Evolutionary conservation across 345 rosid species (phyloP).

Genomic region (Citrus mangshanensis): DNA sequence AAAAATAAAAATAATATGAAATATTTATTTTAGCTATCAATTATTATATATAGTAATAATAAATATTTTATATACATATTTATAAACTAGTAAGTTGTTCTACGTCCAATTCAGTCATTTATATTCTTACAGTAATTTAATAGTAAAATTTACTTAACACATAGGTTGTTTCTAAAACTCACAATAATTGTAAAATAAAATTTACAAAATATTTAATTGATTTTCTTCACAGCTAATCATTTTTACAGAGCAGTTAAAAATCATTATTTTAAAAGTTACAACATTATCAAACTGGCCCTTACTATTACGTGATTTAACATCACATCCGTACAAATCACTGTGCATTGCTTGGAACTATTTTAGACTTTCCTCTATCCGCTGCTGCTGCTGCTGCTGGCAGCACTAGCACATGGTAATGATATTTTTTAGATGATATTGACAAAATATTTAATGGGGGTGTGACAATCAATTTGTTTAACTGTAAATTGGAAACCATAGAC

Average conservation of each 20-base stretch:
- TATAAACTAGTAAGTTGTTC: no score
- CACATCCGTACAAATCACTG: no score
- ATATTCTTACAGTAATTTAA: no score
- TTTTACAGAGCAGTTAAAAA: fast-evolving
- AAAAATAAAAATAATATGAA: no score
- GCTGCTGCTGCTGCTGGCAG: not conserved
- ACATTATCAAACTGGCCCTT: not conserved
- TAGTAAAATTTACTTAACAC: no score
- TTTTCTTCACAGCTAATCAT: fast-evolving
- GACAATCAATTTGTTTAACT: not conserved
- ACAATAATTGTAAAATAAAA: no score
- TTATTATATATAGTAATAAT: no score
- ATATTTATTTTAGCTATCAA: no score
- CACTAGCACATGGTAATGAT: not conserved
- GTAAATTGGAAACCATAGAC: not conserved
- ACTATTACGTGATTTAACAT: not conserved
- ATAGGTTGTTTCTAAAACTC: no score
- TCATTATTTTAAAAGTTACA: no score
- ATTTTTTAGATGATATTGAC: not conserved
- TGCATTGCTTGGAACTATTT: not conserved
- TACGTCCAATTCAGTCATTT: fast-evolving
- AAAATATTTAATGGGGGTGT: not conserved
- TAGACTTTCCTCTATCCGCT: not conserved
- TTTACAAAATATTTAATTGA: no score
- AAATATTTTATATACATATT: no score